phyloP scores from a whole-genome alignment of 1,284 basidiomycete genomes.

The Wallemia mellicola region DNA sequence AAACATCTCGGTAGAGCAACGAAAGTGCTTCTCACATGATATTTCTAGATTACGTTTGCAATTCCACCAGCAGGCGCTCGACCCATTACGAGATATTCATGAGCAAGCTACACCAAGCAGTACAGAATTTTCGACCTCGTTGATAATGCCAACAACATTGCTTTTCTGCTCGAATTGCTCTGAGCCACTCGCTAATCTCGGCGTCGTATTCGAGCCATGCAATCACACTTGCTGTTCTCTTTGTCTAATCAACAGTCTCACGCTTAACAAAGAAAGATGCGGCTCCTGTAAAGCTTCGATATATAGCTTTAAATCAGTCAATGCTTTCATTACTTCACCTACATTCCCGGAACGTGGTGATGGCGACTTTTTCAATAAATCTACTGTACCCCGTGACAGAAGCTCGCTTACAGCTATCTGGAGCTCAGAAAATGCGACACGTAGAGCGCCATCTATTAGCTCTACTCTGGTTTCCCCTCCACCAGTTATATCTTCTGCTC shows the following conservation, averaged over 20 bases:
- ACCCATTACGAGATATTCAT: background rate
- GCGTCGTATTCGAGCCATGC: background rate
- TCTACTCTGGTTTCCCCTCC: background rate
- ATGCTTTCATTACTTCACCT: background rate
- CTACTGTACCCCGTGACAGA: background rate
- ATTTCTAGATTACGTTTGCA: background rate
- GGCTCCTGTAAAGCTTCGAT: background rate
- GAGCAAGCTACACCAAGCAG: background rate
- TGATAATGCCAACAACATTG: too few relatives aligned
- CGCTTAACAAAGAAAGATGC: background rate
- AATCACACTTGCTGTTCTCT: background rate
- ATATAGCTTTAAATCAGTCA: background rate
- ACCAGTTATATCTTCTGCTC: too few relatives aligned
- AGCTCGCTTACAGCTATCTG: background rate
- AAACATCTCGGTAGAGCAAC: background rate
- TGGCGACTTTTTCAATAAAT: background rate
- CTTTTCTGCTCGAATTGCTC: background rate
- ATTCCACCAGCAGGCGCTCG: background rate
- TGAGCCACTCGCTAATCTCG: background rate
- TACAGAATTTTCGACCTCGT: background rate
- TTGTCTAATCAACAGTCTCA: background rate
- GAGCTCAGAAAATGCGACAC: background rate
- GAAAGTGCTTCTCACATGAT: background rate
- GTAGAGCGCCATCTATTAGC: background rate
- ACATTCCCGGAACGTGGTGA: background rate